Evolutionary conservation across 106 monocot genomes (phyloP).

Genomic region (Phalaenopsis aphrodite): DNA sequence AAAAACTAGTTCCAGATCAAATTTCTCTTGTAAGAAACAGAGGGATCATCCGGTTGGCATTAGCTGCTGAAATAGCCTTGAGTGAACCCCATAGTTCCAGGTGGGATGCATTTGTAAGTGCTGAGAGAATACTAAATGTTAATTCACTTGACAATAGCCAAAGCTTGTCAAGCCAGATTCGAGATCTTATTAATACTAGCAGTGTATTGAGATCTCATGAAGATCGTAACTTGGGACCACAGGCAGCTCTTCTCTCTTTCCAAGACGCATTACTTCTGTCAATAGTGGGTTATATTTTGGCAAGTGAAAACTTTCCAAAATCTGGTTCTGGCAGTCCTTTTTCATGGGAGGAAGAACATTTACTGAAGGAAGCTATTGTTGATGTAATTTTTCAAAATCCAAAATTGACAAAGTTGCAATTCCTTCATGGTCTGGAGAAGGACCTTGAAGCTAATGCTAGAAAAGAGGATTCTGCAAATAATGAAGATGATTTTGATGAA

Average conservation of each 20-base stretch:
- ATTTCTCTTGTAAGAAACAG: slow-evolving; percentile 55
- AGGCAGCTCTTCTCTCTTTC: slow-evolving; percentile 56
- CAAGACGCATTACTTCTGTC: slow-evolving; percentile 82
- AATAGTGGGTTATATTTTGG: slow-evolving; percentile 80
- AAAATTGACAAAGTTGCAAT: slow-evolving; percentile 34
- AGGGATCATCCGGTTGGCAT: slow-evolving; percentile 71
- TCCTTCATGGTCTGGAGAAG: slow-evolving; percentile 68
- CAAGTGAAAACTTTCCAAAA: slow-evolving; percentile 77
- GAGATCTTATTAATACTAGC: slow-evolving; percentile 81
- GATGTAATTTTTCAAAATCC: slow-evolving; percentile 70
- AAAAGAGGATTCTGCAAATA: slow-evolving; percentile 22
- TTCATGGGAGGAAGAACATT: slow-evolving; percentile 97
- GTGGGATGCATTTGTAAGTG: slow-evolving; percentile 92
- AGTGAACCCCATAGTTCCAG: slow-evolving; percentile 59
- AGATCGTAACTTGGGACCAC: slow-evolving; percentile 7
- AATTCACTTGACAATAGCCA: slow-evolving; percentile 70
- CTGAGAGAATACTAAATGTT: slow-evolving; percentile 72
- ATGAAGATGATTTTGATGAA: slow-evolving; percentile 71
- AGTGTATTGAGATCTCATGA: slow-evolving; percentile 24
- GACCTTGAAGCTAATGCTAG: slow-evolving; percentile 55
- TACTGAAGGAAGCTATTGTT: slow-evolving; percentile 75
- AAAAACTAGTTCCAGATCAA: slow-evolving; percentile 48
- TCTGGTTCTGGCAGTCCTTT: slow-evolving; percentile 69
- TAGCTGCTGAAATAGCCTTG: slow-evolving; percentile 61
- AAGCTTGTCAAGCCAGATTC: slow-evolving; percentile 75